phyloP scores from a whole-genome alignment of 495 filamentous ascomycete genomes.

The Podospora sp. region DNA sequence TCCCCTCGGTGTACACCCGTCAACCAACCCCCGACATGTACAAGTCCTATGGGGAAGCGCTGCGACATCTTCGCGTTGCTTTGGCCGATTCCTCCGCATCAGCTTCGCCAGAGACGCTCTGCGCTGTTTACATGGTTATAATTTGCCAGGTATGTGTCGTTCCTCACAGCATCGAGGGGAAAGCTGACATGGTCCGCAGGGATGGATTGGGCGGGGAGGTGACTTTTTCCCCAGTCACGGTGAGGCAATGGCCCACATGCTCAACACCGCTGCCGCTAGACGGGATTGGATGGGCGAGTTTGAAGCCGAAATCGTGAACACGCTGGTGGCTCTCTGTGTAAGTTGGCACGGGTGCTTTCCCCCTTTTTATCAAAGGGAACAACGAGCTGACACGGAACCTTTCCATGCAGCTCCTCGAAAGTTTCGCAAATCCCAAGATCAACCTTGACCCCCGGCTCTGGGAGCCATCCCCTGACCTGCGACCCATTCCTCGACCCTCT shows the following conservation, averaged over 20 bases:
- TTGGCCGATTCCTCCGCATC: conserved; percentile 46
- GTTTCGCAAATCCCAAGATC: conserved; percentile 16
- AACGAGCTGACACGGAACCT: too few relatives aligned
- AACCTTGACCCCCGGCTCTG: conserved; percentile 18
- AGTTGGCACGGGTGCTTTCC: not conserved
- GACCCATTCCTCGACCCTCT: not conserved
- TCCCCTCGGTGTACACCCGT: conserved; percentile 15
- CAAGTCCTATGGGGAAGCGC: conserved; percentile 22
- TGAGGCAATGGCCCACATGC: conserved; percentile 17
- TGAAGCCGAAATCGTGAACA: conserved; percentile 5
- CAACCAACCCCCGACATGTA: conserved; percentile 16
- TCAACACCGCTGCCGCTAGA: conserved; percentile 4
- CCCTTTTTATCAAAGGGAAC: too few relatives aligned
- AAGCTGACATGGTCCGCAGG: conserved; percentile 15
- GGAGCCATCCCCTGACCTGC: not conserved
- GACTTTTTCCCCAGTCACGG: conserved; percentile 18
- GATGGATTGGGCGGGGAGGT: conserved; percentile 10
- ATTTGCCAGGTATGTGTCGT: conserved; percentile 31
- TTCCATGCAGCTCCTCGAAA: conserved; percentile 6
- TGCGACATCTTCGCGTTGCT: conserved; percentile 35
- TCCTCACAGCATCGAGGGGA: too few relatives aligned
- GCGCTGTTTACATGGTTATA: conserved; percentile 48
- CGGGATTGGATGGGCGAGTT: conserved; percentile 12
- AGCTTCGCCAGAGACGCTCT: conserved; percentile 43
- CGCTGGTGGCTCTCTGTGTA: conserved; percentile 7